These are phyloP conservation scores for Aspergillus diversus DNA, from an alignment of 495 filamentous ascomycete genomes.

Conservation along the genomic window DNA sequence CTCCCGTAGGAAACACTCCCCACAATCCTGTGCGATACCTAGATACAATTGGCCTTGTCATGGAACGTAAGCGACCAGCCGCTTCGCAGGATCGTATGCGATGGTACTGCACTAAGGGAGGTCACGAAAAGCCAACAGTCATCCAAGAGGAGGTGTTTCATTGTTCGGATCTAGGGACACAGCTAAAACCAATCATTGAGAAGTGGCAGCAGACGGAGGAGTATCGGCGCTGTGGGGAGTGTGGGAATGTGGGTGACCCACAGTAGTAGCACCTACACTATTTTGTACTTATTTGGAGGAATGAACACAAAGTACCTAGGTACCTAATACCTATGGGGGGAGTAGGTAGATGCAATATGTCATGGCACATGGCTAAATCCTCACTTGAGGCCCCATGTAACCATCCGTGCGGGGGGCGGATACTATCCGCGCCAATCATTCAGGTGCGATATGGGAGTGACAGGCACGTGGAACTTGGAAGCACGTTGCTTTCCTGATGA, in stretches of 20 bases:
- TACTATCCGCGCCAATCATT: neutral
- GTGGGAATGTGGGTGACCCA: slow-evolving; percentile 47
- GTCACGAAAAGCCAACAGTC: slow-evolving; percentile 33
- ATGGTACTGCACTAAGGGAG: slow-evolving; percentile 75
- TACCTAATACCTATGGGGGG: too few species aligned
- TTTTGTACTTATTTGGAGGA: neutral
- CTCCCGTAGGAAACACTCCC: slow-evolving; percentile 63
- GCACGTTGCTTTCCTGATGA: too few species aligned
- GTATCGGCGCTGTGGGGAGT: slow-evolving; percentile 68
- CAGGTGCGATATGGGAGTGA: neutral
- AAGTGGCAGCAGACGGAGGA: slow-evolving; percentile 66
- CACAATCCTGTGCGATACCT: slow-evolving; percentile 64
- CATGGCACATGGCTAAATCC: too few species aligned
- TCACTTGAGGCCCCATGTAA: neutral
- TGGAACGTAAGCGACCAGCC: slow-evolving; percentile 76
- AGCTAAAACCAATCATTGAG: slow-evolving; percentile 82
- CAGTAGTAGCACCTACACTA: neutral
- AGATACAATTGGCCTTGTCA: slow-evolving; percentile 69
- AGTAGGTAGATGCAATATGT: too few species aligned
- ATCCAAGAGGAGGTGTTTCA: slow-evolving; percentile 79
- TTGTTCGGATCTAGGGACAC: slow-evolving; percentile 79
- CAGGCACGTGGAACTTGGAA: too few species aligned
- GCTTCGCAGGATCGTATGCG: slow-evolving; percentile 69
- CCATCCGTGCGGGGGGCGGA: neutral
- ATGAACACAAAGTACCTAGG: too few species aligned